These are phyloP conservation scores for Colletotrichum spinosum DNA, from an alignment of 2,329 filamentous ascomycete genomes.

Conservation along the genomic window DNA sequence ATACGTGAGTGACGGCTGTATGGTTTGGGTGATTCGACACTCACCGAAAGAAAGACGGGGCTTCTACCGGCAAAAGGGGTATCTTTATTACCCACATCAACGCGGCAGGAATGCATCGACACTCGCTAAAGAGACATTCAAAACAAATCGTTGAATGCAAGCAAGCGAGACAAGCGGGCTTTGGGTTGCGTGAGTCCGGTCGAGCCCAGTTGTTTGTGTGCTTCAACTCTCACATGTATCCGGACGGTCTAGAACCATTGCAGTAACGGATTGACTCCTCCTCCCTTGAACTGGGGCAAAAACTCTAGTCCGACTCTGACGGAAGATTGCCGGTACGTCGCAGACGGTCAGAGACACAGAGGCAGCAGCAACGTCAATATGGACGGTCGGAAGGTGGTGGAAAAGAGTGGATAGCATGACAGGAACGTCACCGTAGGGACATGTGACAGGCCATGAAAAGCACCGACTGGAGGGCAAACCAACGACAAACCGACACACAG, in stretches of 20 bases:
- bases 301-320: slow-evolving; percentile 22
- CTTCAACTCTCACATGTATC: neutral
- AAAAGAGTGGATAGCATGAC: slow-evolving; percentile 4
- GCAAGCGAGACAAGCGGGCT: slow-evolving; percentile 18
- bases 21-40: neutral
- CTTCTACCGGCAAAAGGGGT: slow-evolving; percentile 10
- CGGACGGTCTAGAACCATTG: slow-evolving; percentile 13
- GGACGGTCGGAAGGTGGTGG: neutral
- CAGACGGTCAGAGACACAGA: neutral
- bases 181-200: neutral
- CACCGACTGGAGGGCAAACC: neutral
- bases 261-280: slow-evolving; percentile 26
- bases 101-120: neutral
- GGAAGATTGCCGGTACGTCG: slow-evolving; percentile 27
- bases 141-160: neutral
- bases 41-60: slow-evolving; percentile 27
- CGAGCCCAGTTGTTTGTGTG: slow-evolving; percentile 13
- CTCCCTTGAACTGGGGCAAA: slow-evolving; percentile 16
- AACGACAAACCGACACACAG: slow-evolving; percentile 14
- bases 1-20: neutral
- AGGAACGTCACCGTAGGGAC: slow-evolving; percentile 14
- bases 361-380: slow-evolving; percentile 16
- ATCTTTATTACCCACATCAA: neutral
- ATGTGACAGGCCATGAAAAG: neutral
- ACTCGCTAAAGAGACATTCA: neutral